These are phyloP conservation scores for Pelargonium nanum DNA, from an alignment of 345 rosid genomes.

Conservation along the genomic window DNA sequence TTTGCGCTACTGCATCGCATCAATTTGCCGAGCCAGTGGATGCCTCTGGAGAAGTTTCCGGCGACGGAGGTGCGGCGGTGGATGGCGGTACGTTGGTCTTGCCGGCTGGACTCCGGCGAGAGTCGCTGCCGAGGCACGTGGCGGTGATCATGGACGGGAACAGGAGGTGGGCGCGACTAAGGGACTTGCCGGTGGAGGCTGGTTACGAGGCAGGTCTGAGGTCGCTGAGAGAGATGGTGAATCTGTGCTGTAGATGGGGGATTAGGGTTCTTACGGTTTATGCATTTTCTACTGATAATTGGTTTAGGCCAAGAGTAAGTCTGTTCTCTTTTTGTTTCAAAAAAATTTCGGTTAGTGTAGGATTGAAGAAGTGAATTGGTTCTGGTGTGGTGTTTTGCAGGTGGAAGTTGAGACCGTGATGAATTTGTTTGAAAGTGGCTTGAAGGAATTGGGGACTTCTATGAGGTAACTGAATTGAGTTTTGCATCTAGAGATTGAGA, in stretches of 20 bases:
- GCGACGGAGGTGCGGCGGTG: slow-evolving; percentile 14
- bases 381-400: slow-evolving; percentile 19
- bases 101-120: slow-evolving; percentile 37
- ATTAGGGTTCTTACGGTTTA: slow-evolving; percentile 63
- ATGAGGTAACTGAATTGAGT: slow-evolving; percentile 21
- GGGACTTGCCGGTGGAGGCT: slow-evolving; percentile 34
- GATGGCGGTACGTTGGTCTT: slow-evolving; percentile 5
- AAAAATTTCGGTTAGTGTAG: background rate
- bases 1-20: too few relatives aligned
- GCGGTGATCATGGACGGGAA: slow-evolving; percentile 85
- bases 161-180: slow-evolving; percentile 56
- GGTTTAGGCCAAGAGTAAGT: slow-evolving; percentile 61
- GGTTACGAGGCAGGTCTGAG: slow-evolving; percentile 63
- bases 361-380: too few relatives aligned
- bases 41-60: slow-evolving; percentile 5
- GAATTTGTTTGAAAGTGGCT: slow-evolving; percentile 45
- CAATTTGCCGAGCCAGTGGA: background rate
- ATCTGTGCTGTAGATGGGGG: slow-evolving; percentile 47
- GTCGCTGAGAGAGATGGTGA: slow-evolving; percentile 44
- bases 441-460: slow-evolving; percentile 32
- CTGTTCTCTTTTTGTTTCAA: background rate
- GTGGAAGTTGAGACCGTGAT: slow-evolving; percentile 58
- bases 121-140: slow-evolving; percentile 64
- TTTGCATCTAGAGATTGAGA: background rate
- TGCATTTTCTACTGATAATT: slow-evolving; percentile 67